Evolutionary conservation across 495 filamentous ascomycete genomes (phyloP).

Genomic region (Bathelium albidoporum): DNA sequence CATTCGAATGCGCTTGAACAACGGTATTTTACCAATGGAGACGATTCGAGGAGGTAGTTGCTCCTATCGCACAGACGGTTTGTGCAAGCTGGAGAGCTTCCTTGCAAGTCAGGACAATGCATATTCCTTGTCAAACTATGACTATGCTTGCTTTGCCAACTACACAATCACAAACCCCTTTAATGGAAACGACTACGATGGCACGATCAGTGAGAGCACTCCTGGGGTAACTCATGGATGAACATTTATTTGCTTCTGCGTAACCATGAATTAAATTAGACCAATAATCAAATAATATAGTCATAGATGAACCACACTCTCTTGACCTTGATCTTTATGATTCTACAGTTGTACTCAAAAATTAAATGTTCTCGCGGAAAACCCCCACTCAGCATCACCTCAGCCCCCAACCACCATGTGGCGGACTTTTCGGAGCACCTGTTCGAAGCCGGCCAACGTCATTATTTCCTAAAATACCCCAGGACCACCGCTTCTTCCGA

Average conservation of each 20-base stretch:
- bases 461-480: not conserved
- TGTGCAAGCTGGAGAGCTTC: slow-evolving; percentile 29
- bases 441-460: not conserved
- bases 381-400: not conserved
- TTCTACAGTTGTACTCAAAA: no score
- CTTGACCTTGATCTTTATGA: no score
- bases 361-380: no score
- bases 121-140: slow-evolving; percentile 26
- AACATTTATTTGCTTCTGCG: not conserved
- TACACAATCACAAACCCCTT: slow-evolving; percentile 28
- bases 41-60: slow-evolving; percentile 31
- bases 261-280: not conserved
- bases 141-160: slow-evolving; percentile 33
- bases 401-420: not conserved
- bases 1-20: slow-evolving; percentile 34
- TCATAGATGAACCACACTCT: no score
- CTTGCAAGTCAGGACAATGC: slow-evolving; percentile 24
- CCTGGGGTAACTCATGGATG: not conserved
- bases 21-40: slow-evolving; percentile 32
- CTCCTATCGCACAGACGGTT: slow-evolving; percentile 27
- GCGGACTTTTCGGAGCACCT: not conserved
- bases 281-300: no score
- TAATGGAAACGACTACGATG: slow-evolving; percentile 32
- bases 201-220: slow-evolving; percentile 22
- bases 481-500: not conserved